Conservation (phyloP, 2,329 filamentous ascomycete genomes). For the Aspergillus sergii region DNA sequence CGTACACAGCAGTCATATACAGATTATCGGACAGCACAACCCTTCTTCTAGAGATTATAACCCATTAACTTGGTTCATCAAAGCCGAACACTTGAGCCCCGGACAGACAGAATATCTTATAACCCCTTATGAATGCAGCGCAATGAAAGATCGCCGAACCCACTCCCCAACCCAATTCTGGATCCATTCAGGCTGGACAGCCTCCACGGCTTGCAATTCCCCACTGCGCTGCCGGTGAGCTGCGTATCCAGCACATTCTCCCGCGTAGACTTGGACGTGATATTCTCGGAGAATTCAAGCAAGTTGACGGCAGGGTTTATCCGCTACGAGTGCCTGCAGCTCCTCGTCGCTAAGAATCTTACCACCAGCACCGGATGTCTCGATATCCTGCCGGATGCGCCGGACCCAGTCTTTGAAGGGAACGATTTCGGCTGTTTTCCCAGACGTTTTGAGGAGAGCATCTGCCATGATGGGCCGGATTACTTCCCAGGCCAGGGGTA, state of each 20-base stretch:
- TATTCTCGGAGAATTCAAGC: constrained; percentile 32
- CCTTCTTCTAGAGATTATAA: neutral
- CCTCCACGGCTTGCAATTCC: constrained; percentile 27
- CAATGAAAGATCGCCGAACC: constrained; percentile 15
- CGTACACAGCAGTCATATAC: neutral
- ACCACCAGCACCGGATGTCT: constrained; percentile 1
- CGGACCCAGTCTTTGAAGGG: constrained; percentile 20
- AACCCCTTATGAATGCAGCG: neutral
- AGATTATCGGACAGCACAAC: too few species aligned
- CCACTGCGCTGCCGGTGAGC: constrained; percentile 24
- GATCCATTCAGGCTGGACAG: constrained; percentile 36
- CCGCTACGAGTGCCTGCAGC: constrained; percentile 13
- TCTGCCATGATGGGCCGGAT: constrained; percentile 8
- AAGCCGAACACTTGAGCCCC: neutral
- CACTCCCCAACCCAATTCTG: constrained; percentile 40
- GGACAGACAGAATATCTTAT: neutral
- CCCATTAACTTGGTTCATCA: neutral
- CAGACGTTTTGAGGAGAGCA: neutral
- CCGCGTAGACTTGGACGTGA: constrained; percentile 10
- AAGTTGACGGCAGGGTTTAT: constrained; percentile 35
- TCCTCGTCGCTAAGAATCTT: constrained; percentile 2
- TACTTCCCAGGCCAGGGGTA: constrained; percentile 14
- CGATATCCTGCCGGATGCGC: constrained; percentile 14
- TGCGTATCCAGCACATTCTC: constrained; percentile 20
- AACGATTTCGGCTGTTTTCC: constrained; percentile 5